Percentiles rank a stretch among this genome's conserved stretches.
Evolutionary conservation across 2,329 filamentous ascomycete genomes (phyloP).

Genomic region (Penicillium olsonii): DNA sequence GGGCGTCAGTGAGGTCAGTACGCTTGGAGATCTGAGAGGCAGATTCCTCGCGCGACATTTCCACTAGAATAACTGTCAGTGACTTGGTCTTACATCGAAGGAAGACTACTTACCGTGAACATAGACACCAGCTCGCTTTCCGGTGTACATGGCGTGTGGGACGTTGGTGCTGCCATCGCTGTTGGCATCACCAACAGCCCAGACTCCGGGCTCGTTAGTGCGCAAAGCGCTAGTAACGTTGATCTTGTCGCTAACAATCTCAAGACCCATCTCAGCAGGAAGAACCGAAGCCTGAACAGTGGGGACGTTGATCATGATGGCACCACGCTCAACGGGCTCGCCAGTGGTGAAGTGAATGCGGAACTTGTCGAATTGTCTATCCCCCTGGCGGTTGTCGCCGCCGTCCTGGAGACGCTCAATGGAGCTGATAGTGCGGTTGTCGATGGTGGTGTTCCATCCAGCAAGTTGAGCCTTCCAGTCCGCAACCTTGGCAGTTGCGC

Average conservation of each 20-base stretch:
- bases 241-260: slow-evolving; percentile 49
- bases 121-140: slow-evolving; percentile 60
- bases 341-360: slow-evolving; percentile 55
- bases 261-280: slow-evolving; percentile 51
- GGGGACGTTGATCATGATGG: slow-evolving; percentile 55
- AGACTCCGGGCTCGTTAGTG: slow-evolving; percentile 58
- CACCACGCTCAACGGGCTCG: slow-evolving; percentile 48
- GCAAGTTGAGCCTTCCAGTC: slow-evolving; percentile 54
- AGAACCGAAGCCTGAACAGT: slow-evolving; percentile 52
- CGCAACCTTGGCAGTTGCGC: slow-evolving; percentile 44
- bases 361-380: slow-evolving; percentile 57
- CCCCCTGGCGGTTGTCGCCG: slow-evolving; percentile 26
- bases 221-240: slow-evolving; percentile 46
- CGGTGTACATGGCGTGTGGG: slow-evolving; percentile 61
- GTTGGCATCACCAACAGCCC: slow-evolving; percentile 62
- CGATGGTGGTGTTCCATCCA: slow-evolving; percentile 54
- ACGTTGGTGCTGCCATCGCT: slow-evolving; percentile 62
- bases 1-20: slow-evolving; percentile 18
- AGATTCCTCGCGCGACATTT: slow-evolving; percentile 36
- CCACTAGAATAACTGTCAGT: slow-evolving; percentile 22
- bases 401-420: slow-evolving; percentile 51
- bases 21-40: slow-evolving; percentile 33
- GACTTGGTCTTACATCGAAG: background rate
- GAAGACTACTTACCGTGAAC: slow-evolving; percentile 53
- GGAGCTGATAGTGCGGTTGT: slow-evolving; percentile 56